Evolutionary conservation across 2,329 filamentous ascomycete species (phyloP).

Genomic region (Pestalotiopsis sp.): DNA sequence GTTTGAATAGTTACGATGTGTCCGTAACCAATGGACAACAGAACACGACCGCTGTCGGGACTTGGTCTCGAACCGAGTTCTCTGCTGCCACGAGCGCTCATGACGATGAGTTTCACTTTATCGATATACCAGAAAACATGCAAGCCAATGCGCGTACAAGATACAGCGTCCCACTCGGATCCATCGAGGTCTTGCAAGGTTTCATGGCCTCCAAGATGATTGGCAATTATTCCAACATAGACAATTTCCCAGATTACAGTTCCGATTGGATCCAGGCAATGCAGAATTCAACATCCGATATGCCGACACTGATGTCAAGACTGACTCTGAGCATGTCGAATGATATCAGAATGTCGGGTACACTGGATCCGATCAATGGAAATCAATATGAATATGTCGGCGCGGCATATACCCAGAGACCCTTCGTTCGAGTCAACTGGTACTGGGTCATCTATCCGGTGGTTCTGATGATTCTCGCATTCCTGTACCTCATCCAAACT

Average conservation of each 20-base stretch:
- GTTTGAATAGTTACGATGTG: slow-evolving; percentile 34
- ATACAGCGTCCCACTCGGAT: slow-evolving; percentile 34
- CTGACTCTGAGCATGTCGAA: slow-evolving; percentile 38
- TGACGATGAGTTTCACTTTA: slow-evolving; percentile 33
- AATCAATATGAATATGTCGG: slow-evolving; percentile 31
- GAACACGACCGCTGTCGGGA: slow-evolving; percentile 24
- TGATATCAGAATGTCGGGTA: slow-evolving; percentile 37
- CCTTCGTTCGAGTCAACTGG: slow-evolving; percentile 37
- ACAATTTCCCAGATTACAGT: slow-evolving; percentile 32
- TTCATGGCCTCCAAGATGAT: slow-evolving; percentile 35
- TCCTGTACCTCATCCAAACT: slow-evolving; percentile 38
- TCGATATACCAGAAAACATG: slow-evolving; percentile 32
- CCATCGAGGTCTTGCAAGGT: slow-evolving; percentile 30
- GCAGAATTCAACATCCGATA: slow-evolving; percentile 33
- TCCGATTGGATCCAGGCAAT: slow-evolving; percentile 42
- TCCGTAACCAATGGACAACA: slow-evolving; percentile 30
- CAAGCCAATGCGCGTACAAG: slow-evolving; percentile 25
- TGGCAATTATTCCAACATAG: slow-evolving; percentile 33
- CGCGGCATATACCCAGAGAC: slow-evolving; percentile 28
- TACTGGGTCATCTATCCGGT: slow-evolving; percentile 39
- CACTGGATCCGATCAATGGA: slow-evolving; percentile 9
- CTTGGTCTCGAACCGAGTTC: slow-evolving; percentile 33
- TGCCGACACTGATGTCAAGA: slow-evolving; percentile 34
- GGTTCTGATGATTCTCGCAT: slow-evolving; percentile 33
- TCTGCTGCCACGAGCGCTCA: slow-evolving; percentile 27